phyloP scores from a whole-genome alignment of 1,284 basidiomycete genomes.

The Tylopilus sp. region DNA sequence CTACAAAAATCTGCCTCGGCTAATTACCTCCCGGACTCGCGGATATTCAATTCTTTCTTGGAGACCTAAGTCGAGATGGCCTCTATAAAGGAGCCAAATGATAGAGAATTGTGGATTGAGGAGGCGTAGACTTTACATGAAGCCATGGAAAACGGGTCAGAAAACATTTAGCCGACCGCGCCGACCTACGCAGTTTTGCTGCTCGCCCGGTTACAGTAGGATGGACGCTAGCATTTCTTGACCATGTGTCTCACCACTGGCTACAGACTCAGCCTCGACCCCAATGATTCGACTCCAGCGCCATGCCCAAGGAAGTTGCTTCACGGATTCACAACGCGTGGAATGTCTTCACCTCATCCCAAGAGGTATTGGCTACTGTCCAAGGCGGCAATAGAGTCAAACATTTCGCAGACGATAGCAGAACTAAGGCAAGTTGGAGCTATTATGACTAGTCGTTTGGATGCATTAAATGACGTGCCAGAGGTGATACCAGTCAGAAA shows the following conservation, averaged over 20 bases:
- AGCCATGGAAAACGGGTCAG: conserved; percentile 48
- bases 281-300: conserved; percentile 10
- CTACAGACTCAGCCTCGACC: conserved; percentile 40
- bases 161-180: conserved; percentile 49
- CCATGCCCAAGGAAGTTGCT: conserved; percentile 39
- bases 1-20: conserved; percentile 39
- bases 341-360: conserved; percentile 51
- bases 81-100: conserved; percentile 39
- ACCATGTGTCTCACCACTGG: conserved; percentile 7
- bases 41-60: conserved; percentile 55
- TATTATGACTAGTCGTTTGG: conserved; percentile 40
- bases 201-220: conserved; percentile 51
- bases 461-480: conserved; percentile 51
- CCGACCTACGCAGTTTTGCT: conserved; percentile 69
- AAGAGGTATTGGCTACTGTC: conserved; percentile 55
- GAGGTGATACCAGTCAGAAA: conserved; percentile 53
- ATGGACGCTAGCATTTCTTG: background rate
- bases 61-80: conserved; percentile 63
- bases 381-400: conserved; percentile 54
- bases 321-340: conserved; percentile 44
- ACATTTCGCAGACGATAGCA: conserved; percentile 46
- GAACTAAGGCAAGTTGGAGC: conserved; percentile 55
- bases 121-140: conserved; percentile 57
- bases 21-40: conserved; percentile 38
- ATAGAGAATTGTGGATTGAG: conserved; percentile 52